Evolutionary conservation across 2,329 filamentous ascomycete species (phyloP), one percentile per base, ranked within the genome.

Genomic region (Venturia pyrina): DNA sequence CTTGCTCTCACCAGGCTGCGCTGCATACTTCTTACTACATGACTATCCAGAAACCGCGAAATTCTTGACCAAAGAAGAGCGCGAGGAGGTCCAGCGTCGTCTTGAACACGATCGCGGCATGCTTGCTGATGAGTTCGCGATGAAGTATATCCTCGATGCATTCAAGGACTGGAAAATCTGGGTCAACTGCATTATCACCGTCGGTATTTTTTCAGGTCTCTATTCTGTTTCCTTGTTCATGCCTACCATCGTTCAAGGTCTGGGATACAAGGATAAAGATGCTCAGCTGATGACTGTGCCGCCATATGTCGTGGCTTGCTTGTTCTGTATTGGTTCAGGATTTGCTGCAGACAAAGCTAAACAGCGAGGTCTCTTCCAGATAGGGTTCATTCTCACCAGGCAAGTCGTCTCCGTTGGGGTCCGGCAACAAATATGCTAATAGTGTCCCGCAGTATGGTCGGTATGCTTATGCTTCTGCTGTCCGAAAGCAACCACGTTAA

Each of bases 251-350:
- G 88, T 91, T 62, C 78, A 81, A 67, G 88, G 87, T 6, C 81
- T 91, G 1, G 82, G 84, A n/a, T 89, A 87, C 73, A 80, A 76
- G 67, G 78, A 80, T 19, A 84, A 87, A 62, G 75, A 79, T 34
- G 85, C 87, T 0, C 81, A 89, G 4, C 81, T 89, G 17, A 78
- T 89, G 64, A 88, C 86, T 0, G 83, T 82, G 0, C 88, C 88
- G 0, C 87, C 87, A 1, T 89, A 88, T 72, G 82, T 87, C 10
- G 73, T 71, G 61, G 75, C 75, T 13, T 76, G 74, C 17, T n/a
- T 61, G n/a, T 67, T 56, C 46, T 67, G 66, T 48, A 68, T 67
- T 40, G 34, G 44, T 15, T 53, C 28, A 21, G 66, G 66, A 37
- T 67, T 41, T 21, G 28, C 46, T 43, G 66, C 66, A 24, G 66